A percentile compares a stretch with the other conserved stretches of the same genome.
Evolutionary conservation across 164 flowering plant genomes (phyloP).

Genomic region (Akebia trifoliata): DNA sequence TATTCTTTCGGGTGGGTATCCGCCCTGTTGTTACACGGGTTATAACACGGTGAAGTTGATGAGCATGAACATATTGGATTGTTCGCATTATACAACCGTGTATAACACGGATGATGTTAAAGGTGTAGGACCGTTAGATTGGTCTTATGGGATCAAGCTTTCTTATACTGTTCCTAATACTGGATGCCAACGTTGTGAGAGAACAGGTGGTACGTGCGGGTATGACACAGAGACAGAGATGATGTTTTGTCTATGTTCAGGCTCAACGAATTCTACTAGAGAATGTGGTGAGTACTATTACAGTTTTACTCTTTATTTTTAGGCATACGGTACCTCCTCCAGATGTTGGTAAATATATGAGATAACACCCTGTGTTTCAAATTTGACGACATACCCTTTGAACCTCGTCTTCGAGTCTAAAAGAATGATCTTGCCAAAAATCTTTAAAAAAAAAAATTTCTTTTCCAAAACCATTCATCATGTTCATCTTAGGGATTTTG

Average conservation of each 20-base stretch:
- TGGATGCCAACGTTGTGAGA: slow-evolving; percentile 60
- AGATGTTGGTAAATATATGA: too few relatives aligned
- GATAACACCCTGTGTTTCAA: not conserved
- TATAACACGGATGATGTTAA: slow-evolving; percentile 41
- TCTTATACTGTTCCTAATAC: slow-evolving; percentile 52
- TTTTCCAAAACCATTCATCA: too few relatives aligned
- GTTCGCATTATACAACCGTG: slow-evolving; percentile 73
- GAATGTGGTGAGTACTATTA: slow-evolving; percentile 53
- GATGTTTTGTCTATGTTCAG: slow-evolving; percentile 55
- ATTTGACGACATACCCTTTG: too few relatives aligned
- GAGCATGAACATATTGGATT: slow-evolving; percentile 85
- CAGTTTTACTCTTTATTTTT: not conserved
- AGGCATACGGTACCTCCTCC: not conserved
- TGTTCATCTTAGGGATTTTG: too few relatives aligned
- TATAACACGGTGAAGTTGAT: slow-evolving; percentile 63
- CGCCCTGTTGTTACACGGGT: slow-evolving; percentile 74
- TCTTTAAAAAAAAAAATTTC: too few relatives aligned
- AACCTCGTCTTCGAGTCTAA: too few relatives aligned
- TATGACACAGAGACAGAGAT: slow-evolving; percentile 69
- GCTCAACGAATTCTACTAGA: slow-evolving; percentile 45
- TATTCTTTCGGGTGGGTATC: slow-evolving; percentile 25
- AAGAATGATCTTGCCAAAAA: too few relatives aligned
- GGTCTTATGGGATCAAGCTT: slow-evolving; percentile 74
- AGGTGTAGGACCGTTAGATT: slow-evolving; percentile 69
- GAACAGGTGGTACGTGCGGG: slow-evolving; percentile 80